A percentile compares a stretch with the other conserved stretches of the same genome.
These are phyloP conservation scores for Aristolochia californica DNA, from an alignment of 164 flowering plant genomes.

Conservation along the genomic window DNA sequence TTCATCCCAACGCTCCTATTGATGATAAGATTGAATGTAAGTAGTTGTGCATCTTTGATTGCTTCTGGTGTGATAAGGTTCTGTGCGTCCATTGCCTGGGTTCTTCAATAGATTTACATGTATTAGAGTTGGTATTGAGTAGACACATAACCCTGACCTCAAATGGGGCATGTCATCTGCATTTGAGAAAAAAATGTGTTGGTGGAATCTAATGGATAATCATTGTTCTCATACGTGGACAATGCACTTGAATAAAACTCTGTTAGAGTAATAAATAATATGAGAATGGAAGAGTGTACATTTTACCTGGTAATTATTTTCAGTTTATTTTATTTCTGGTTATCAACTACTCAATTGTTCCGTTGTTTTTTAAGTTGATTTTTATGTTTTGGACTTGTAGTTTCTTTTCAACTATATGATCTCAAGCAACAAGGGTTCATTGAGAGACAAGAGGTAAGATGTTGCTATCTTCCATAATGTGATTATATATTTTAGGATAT, in stretches of 20 bases:
- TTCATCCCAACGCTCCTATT: constrained; percentile 66
- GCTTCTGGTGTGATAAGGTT: not conserved
- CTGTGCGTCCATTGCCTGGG: too few species aligned
- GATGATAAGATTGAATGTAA: constrained; percentile 62
- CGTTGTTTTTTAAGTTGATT: not conserved
- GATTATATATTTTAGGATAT: too few species aligned
- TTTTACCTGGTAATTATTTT: too few species aligned
- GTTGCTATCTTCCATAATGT: not conserved
- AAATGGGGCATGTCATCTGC: too few species aligned
- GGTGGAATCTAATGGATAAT: not conserved
- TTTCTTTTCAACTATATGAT: constrained; percentile 53
- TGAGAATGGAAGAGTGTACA: too few species aligned
- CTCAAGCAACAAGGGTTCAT: constrained; percentile 55
- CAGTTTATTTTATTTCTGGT: too few species aligned
- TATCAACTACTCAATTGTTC: too few species aligned
- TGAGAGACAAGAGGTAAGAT: constrained; percentile 45
- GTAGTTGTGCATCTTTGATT: constrained; percentile 2
- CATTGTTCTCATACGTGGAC: not conserved
- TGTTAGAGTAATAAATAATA: too few species aligned
- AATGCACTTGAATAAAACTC: too few species aligned
- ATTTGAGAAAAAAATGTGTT: not conserved
- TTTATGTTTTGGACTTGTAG: constrained; percentile 21
- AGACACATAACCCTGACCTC: too few species aligned
- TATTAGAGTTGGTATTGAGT: too few species aligned
- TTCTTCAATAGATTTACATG: too few species aligned